Conservation (phyloP, 192 early-diverging fungal genomes). For the Phlyctochytrium bullatum region DNA sequence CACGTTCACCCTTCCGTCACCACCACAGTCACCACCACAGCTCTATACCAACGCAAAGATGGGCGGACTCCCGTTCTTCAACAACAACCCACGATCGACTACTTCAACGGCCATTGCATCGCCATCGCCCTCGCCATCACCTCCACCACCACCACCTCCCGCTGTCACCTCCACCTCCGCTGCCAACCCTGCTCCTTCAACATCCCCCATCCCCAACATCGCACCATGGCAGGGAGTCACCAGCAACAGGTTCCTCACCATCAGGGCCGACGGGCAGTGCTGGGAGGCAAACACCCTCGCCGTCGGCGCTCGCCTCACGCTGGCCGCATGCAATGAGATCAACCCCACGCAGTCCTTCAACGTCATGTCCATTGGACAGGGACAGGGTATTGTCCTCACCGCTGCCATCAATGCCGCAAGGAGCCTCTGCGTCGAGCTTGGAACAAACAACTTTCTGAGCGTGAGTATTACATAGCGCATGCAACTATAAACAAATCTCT, state of each 20-base stretch:
- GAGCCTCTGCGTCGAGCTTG: conserved; percentile 11
- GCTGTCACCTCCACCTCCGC: too few species aligned
- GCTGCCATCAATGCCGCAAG: neutral
- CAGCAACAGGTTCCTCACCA: neutral
- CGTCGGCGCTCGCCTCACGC: conserved; percentile 1
- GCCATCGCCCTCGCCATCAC: too few species aligned
- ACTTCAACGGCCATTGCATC: too few species aligned
- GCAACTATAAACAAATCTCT: neutral
- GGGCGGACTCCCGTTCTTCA: too few species aligned
- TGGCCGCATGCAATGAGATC: neutral
- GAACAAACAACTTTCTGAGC: conserved; percentile 5
- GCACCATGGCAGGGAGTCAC: neutral
- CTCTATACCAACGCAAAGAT: too few species aligned
- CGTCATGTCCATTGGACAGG: neutral
- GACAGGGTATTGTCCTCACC: neutral
- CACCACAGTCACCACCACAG: too few species aligned
- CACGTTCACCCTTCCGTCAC: too few species aligned
- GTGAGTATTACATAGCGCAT: neutral
- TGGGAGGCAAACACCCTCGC: conserved; percentile 14
- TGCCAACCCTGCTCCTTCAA: too few species aligned
- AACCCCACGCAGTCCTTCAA: conserved; percentile 7
- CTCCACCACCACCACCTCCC: too few species aligned
- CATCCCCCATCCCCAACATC: neutral
- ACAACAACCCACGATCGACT: too few species aligned
- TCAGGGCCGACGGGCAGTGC: neutral